Evolutionary conservation across 768 basidiomycete species (phyloP).

Genomic region (Pisolithus microcarpus): DNA sequence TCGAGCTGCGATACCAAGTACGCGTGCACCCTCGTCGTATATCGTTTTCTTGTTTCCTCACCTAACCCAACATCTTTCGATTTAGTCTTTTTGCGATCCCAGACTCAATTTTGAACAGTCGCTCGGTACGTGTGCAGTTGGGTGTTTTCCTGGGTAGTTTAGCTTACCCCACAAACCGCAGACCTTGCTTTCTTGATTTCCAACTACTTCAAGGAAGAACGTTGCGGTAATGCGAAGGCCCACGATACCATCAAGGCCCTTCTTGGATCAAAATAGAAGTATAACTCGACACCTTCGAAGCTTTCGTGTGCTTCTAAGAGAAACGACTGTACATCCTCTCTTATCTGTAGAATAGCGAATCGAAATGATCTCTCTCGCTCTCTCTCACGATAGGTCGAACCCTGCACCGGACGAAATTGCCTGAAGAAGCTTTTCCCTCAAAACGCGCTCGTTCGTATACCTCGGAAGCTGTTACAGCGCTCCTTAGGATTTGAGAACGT

Average conservation of each 20-base stretch:
- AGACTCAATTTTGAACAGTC: conserved; percentile 91
- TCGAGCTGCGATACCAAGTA: conserved; percentile 87
- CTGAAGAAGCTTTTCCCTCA: conserved; percentile 74
- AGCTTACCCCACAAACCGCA: conserved; percentile 15
- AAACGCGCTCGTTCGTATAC: conserved; percentile 53
- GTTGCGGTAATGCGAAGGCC: conserved; percentile 30
- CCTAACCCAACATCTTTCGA: background rate
- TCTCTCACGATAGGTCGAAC: conserved; percentile 78
- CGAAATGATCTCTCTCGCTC: background rate
- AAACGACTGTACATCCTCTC: background rate
- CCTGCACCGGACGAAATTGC: conserved; percentile 86
- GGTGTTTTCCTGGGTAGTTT: background rate
- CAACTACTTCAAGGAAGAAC: conserved; percentile 68
- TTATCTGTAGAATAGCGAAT: conserved; percentile 6
- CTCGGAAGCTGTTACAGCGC: conserved; percentile 51
- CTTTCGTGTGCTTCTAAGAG: conserved; percentile 8
- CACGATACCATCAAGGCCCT: conserved; percentile 24
- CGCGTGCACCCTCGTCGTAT: conserved; percentile 6
- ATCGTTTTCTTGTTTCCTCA: background rate
- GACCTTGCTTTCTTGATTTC: conserved; percentile 86
- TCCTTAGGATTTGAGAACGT: conserved; percentile 1
- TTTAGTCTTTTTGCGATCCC: conserved; percentile 87
- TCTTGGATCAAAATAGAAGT: conserved; percentile 15
- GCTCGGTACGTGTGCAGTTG: conserved; percentile 57
- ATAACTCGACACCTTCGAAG: background rate